Evolutionary conservation across 1,284 basidiomycete genomes (phyloP), one percentile per base, ranked within the genome.

Genomic region (Leccinum griseonigrum): DNA sequence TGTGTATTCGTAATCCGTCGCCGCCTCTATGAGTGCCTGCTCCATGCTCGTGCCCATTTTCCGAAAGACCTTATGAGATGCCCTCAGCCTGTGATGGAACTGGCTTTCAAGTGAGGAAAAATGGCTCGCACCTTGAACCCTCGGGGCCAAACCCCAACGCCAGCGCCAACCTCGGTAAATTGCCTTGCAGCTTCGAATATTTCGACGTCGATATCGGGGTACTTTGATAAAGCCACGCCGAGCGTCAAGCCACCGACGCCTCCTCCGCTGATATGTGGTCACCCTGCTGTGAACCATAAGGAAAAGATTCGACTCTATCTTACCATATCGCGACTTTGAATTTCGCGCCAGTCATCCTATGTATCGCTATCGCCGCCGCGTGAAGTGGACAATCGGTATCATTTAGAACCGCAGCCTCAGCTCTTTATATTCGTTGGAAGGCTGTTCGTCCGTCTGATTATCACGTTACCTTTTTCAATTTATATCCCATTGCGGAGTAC

Each of bases 111-210:
- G 22, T 18, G 2, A 18, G n/a, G 34, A 31, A n/a, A 14, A 43
- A 36, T 28, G 10, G 9, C 2, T 1, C 10, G 13, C 16, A 72
- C 69, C 64, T 65, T 65, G 71, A 76, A 74, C n/a, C 64, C 70
- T 74, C 83, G 77, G 38, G 78, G 75, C 67, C 79, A 85, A 28
- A 87, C 66, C 1, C 81, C 83, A 51, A 87, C 76, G 7, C 85
- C 85, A 22, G 84, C 84, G n/a, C 85, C 85, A 28, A 84, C 58
- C 68, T 84, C 82, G 28, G 76, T 69, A 38, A 85, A 78, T 57
- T 79, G 70, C 32, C 68, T 67, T 22, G 82, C 79, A 14, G 75
- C 77, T 71, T 87, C 85, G 63, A 81, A 87, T 50, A 87, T 69
- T 59, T 81, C 78, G 51, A 85, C 76, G 26, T 81, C 77, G 40